Evolutionary conservation across 345 rosid genomes (phyloP).

Genomic region (Trapa bicornis): DNA sequence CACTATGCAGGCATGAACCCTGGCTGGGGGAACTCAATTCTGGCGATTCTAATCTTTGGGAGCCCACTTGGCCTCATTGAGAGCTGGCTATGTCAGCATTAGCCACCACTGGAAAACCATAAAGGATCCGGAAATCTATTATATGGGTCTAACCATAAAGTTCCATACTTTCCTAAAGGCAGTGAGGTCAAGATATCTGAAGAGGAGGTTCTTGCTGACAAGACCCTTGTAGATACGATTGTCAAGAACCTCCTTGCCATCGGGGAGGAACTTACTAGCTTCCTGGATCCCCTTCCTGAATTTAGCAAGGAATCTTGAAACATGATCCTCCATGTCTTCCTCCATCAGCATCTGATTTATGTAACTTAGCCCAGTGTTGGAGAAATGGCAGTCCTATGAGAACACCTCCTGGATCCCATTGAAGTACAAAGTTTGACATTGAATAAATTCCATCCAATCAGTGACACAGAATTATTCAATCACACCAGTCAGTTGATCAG

Average conservation of each 20-base stretch:
- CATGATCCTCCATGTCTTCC: constrained; percentile 77
- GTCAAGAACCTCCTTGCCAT: constrained; percentile 24
- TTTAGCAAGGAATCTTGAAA: constrained; percentile 62
- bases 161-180: constrained; percentile 61
- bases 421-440: too few species aligned
- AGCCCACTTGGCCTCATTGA: constrained; percentile 43
- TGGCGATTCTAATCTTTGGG: constrained; percentile 73
- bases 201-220: constrained; percentile 47
- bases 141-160: constrained; percentile 48
- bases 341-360: constrained; percentile 79
- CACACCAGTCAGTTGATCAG: too few species aligned
- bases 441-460: too few species aligned
- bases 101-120: constrained; percentile 86
- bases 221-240: constrained; percentile 51
- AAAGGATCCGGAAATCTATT: constrained; percentile 79
- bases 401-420: too few species aligned
- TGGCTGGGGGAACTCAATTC: constrained; percentile 86
- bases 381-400: too few species aligned
- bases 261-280: constrained; percentile 54
- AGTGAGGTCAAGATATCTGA: constrained; percentile 56
- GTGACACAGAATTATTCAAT: too few species aligned
- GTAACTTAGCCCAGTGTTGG: constrained; percentile 22
- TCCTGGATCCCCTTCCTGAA: constrained; percentile 71
- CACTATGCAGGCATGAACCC: constrained; percentile 85
- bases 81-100: constrained; percentile 48